Evolutionary conservation across 2,329 filamentous ascomycete species (phyloP), one percentile per base, ranked within the genome.

Genomic region (Bipolaris gigantea): DNA sequence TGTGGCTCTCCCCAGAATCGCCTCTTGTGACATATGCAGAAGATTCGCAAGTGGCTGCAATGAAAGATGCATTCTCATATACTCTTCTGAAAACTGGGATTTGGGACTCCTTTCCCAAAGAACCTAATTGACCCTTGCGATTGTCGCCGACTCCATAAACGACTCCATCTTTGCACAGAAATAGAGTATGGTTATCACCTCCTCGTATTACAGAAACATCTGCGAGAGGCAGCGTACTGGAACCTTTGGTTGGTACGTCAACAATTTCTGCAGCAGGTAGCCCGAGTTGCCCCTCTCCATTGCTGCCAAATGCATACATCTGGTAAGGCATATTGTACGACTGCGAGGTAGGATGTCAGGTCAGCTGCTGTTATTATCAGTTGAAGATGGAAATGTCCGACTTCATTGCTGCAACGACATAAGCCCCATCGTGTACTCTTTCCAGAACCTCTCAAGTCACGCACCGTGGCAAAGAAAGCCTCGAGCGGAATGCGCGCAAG

Each of bases 131-230:
- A 5, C 76, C 75, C 61, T 80, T 76, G 7, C 60, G 68, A 68
- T 83, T 78, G 54, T 87, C 83, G 1, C 92, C 92, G 41, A 85
- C 82, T 65, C 83, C 86, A 66, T 84, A 89, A 0, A 92, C 76
- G 1, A 76, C 63, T 0, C 87, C 87, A 23, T 78, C 70, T 4
- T 77, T 67, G n/a, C 82, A 84, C 10, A 92, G 77, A 9, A 96
- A 71, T 4, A 97, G 76, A 0, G 91, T 95, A 73, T 97, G 93
- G 67, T 97, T 97, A 1, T 92, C 92, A 4, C 93, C 93, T 7
- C 90, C 81, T 40, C 70, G 75, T 23, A 87, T 78, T 13, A 69
- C 63, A 13, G 40, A 38, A 21, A 73, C 27, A 2, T 45, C 36
- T 7, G 55, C 44, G 1, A 63, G 39, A 9, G 53, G 35, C 0